phyloP scores from a whole-genome alignment of 78 protist species.

The Acrasis kona region DNA sequence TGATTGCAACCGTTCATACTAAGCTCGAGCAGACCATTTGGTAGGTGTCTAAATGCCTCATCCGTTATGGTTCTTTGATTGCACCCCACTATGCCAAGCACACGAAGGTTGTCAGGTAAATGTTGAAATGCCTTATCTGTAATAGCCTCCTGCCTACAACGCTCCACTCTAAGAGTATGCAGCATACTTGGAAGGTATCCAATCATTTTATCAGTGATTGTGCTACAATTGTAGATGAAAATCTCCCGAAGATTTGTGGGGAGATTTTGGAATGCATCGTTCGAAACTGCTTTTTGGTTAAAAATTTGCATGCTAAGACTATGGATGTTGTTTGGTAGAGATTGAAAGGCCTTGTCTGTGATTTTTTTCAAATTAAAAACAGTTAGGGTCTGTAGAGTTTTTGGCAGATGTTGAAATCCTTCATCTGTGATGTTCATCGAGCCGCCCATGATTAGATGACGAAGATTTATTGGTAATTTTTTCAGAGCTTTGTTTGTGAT shows the following conservation, averaged over 20 bases:
- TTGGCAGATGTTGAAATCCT: neutral
- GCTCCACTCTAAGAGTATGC: neutral
- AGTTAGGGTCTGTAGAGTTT: neutral
- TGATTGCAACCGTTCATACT: neutral
- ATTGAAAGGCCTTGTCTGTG: neutral
- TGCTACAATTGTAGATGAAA: no score
- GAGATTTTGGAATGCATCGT: neutral
- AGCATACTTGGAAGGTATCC: no score
- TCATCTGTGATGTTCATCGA: neutral
- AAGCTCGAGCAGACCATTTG: neutral
- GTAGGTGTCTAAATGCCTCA: neutral
- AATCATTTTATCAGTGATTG: no score
- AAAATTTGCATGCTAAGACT: neutral
- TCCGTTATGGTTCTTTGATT: neutral
- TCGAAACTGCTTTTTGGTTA: neutral
- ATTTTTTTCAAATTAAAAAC: neutral
- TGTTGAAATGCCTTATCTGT: neutral
- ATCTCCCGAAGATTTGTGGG: neutral
- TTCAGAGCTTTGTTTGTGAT: no score
- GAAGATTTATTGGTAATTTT: no score
- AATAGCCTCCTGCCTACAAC: neutral
- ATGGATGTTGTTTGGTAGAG: neutral
- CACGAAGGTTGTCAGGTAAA: neutral
- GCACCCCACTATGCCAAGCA: neutral
- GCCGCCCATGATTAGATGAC: neutral